Base-by-base conservation (phyloP, 2,329 filamentous ascomycete species). In the Aureobasidium lini region DNA sequence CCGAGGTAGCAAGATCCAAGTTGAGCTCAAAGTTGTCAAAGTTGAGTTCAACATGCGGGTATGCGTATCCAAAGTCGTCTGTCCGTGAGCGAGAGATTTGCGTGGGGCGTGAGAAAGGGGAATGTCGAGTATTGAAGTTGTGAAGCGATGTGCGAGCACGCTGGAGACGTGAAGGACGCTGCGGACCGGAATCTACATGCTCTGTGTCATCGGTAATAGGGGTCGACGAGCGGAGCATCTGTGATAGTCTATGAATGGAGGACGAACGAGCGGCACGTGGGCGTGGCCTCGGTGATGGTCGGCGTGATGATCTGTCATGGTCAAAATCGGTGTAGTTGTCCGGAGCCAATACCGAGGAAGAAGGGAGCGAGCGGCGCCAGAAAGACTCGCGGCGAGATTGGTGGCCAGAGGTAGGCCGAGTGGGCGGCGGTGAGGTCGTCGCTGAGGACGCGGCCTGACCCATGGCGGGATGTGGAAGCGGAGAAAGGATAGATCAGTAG, bases 21-120 rank as follows among this genome's bases (percentile, higher is more conserved):
- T 71, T 68, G 31, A 74, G 63, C 46, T 72, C 72, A 46, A 75
- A 66, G 9, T 72, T 71, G 16, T 72, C 71, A 6, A 71, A 65
- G 47, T 44, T 49, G 47, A 62, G 56, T 34, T 61, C 54, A 5
- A 63, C 52, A 29, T 61, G 53, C 28, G 61, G 63, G n/a, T 62
- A 53, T 16, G 36, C 39, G 28, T 57, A 61, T 3, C 47, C 57
- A 59, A 59, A 50, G 48, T 46, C 48, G 31, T 59, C 47, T 3
- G 57, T 59, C 11, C n/a, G 39, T 23, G 57, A 43, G 46, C 47
- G 57, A 53, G 47, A 43, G 29, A 44, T 32, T 9, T 34, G 31
- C 13, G 47, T 18, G 6, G 57, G 57, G 9, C 47, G 46, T n/a
- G 57, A 29, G 13, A 46, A 44, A 39, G 57, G 57, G 28, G 57